Base-by-base conservation (phyloP, 805 yeast genomes). In the Dipodascopsis uninucleata region DNA sequence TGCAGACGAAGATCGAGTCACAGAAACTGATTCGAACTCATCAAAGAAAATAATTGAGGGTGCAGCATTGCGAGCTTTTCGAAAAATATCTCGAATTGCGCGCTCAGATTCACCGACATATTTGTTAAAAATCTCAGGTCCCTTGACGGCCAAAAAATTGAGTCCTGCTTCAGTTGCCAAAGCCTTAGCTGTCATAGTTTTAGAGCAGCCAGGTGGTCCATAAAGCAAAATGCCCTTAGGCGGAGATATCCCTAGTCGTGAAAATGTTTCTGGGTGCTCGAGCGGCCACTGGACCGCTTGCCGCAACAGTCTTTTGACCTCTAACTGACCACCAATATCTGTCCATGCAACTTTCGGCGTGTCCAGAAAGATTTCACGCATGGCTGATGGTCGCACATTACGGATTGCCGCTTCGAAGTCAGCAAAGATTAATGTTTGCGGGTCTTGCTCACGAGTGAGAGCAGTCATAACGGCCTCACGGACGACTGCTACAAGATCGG, bases 121-220 rank as follows among this genome's bases (percentile, higher is more conserved):
- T 64, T 93, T 90, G 66, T 87, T 90, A 61, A 90, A 83, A 26
- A 90, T 78, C 64, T 90, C 98, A 0, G 98, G 98, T 1, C 98
- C 98, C 63, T 93, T 93, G 5, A 90, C 96, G 0, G 97, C 96
- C 41, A 90, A 64, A 63, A 90, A 90, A 58, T 90, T 90, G 39
- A 90, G 75, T 0, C 97, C 97, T 1, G n/a, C 83, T 65, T 90
- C 98, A 0, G 96, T 85, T 0, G 97, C 97, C 24, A 90, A 68
- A 0, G 97, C 97, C 60, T 90, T 90, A 1, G 97, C 97, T 0
- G 95, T 86, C 50, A 90, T 66, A 0, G 98, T 90, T 59, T 90
- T 90, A 8, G 97, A 89, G 68, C 97, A 90, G 12, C 98, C 98
- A 0, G 98, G 97, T 1, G 99, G 99, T 0, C 99, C 99, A 64